phyloP scores from a whole-genome alignment of 108 stramenopile species.

The Parmales sp. region DNA sequence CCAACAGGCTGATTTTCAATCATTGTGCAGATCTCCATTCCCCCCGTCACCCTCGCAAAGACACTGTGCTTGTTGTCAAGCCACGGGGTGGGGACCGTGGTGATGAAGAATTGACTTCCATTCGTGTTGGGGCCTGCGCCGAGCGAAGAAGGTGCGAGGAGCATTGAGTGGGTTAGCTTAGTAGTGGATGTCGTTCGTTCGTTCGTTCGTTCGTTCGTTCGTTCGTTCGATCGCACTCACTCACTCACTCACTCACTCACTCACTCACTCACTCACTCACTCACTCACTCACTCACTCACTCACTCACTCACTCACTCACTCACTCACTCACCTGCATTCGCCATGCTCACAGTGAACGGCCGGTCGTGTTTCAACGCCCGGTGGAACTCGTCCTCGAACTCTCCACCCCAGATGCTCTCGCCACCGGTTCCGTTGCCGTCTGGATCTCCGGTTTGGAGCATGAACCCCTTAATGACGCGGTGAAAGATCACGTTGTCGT shows the following conservation, averaged over 20 bases:
- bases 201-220: not conserved
- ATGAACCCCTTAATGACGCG: slow-evolving; percentile 87
- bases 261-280: not conserved
- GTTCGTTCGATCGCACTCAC: not conserved
- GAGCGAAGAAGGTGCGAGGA: no score
- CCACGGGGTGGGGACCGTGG: slow-evolving; percentile 87
- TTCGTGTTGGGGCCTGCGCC: slow-evolving; percentile 57
- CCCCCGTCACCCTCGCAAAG: slow-evolving; percentile 88
- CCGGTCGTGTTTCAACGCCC: slow-evolving; percentile 75
- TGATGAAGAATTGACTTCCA: slow-evolving; percentile 67
- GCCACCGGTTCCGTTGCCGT: slow-evolving; percentile 99
- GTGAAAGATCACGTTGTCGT: slow-evolving; percentile 96
- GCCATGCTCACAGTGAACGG: slow-evolving; percentile 97
- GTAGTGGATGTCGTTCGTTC: not conserved
- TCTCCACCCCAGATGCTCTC: slow-evolving; percentile 99
- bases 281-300: not conserved
- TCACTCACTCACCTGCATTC: slow-evolving; percentile 49
- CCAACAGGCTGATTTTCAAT: slow-evolving; percentile 57
- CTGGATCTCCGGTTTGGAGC: slow-evolving; percentile 95
- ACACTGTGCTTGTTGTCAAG: slow-evolving; percentile 92
- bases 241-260: not conserved
- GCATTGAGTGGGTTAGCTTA: not conserved
- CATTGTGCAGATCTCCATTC: slow-evolving; percentile 84
- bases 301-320: not conserved
- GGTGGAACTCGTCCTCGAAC: slow-evolving; percentile 95